Conservation (phyloP, 202 grass and related monocot species). For the Elaeis oleifera region DNA sequence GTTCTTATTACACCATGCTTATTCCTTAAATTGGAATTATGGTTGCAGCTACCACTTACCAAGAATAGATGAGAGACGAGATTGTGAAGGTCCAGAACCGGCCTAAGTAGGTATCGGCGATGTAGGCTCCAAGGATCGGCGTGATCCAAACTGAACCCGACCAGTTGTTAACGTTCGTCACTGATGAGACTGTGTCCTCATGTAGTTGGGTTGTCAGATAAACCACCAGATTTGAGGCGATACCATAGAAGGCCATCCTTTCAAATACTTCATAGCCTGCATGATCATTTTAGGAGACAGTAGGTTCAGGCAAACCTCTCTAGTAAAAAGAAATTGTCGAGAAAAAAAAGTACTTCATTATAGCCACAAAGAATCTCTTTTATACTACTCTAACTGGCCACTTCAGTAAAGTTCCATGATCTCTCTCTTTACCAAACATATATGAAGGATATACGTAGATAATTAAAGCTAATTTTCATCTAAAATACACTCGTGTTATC, state of each 20-base stretch:
- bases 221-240: conserved; percentile 70
- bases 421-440: no score
- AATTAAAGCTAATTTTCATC: no score
- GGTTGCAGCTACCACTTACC: conserved; percentile 20
- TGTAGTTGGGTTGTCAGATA: conserved; percentile 64
- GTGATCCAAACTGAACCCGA: conserved; percentile 71
- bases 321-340: neutral
- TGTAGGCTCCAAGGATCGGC: conserved; percentile 57
- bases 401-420: no score
- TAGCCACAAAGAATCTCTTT: no score
- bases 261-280: conserved; percentile 70
- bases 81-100: conserved; percentile 83
- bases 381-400: no score
- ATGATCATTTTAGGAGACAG: neutral
- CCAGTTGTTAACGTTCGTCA: conserved; percentile 77
- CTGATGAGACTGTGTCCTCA: conserved; percentile 59
- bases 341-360: neutral
- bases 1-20: no score
- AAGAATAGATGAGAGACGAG: conserved; percentile 59
- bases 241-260: conserved; percentile 81
- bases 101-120: conserved; percentile 69
- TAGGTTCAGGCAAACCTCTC: neutral
- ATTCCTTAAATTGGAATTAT: neutral
- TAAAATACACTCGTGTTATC: no score
- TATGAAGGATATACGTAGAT: no score